These are phyloP conservation scores for Ustilago loliicola DNA, from an alignment of 1,284 basidiomycete species.

Conservation along the genomic window DNA sequence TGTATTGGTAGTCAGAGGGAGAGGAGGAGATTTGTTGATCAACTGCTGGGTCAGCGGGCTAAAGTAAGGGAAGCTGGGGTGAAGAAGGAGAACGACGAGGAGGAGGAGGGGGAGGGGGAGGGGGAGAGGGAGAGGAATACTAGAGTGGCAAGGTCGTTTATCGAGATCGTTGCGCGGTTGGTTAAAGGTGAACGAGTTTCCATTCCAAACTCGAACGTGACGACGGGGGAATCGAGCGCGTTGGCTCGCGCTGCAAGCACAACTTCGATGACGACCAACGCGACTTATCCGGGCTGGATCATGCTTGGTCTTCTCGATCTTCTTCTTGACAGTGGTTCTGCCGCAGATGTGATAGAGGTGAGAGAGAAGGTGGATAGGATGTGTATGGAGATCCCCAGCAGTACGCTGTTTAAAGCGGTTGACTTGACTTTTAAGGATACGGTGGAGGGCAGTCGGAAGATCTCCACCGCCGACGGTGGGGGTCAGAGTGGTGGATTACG, in stretches of 20 bases:
- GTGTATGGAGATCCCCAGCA: conserved; percentile 29
- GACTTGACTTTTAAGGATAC: conserved; percentile 38
- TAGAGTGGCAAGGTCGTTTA: conserved; percentile 12
- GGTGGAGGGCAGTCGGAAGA: conserved; percentile 16
- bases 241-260: background rate
- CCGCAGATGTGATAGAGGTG: background rate
- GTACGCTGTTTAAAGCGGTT: conserved; percentile 18
- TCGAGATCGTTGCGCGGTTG: conserved; percentile 28
- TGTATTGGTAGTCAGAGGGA: conserved; percentile 80
- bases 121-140: conserved; percentile 13
- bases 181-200: conserved; percentile 32
- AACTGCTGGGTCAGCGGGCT: conserved; percentile 90
- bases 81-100: conserved; percentile 71
- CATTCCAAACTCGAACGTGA: background rate
- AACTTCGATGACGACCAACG: conserved; percentile 7
- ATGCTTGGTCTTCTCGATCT: conserved; percentile 31
- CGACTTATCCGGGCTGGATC: conserved; percentile 21
- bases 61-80: conserved; percentile 68
- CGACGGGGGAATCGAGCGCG: too few species aligned
- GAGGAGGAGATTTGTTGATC: conserved; percentile 86
- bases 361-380: conserved; percentile 13
- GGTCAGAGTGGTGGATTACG: background rate
- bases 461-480: background rate
- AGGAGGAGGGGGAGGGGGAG: conserved; percentile 78
- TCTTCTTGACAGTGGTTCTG: background rate